Evolutionary conservation across 2,329 filamentous ascomycete species (phyloP).

Genomic region (Cytospora mali): DNA sequence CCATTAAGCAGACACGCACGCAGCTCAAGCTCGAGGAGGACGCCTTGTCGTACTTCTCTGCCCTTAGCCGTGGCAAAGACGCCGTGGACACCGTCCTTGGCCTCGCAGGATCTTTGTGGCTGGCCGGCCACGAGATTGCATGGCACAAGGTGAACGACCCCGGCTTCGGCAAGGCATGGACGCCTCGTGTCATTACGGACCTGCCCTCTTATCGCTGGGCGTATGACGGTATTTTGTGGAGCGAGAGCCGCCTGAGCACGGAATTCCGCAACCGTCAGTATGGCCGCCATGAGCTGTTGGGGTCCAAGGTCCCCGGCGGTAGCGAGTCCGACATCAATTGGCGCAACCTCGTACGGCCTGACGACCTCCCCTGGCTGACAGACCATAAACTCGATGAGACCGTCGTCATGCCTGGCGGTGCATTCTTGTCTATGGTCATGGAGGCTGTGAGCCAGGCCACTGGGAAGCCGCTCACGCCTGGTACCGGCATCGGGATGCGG

Average conservation of each 20-base stretch:
- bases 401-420: conserved; percentile 57
- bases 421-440: conserved; percentile 53
- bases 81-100: neutral
- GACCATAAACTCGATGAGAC: conserved; percentile 61
- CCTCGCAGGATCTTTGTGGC: neutral
- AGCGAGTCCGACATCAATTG: conserved; percentile 50
- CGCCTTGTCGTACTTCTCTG: conserved; percentile 1
- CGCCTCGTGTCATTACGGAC: conserved; percentile 6
- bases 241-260: conserved; percentile 21
- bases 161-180: neutral
- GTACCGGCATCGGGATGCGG: no score
- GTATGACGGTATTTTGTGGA: conserved; percentile 18
- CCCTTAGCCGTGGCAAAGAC: neutral
- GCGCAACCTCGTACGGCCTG: conserved; percentile 49
- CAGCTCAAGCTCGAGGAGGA: neutral
- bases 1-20: conserved; percentile 30
- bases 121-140: conserved; percentile 36
- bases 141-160: conserved; percentile 39
- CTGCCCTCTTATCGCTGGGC: conserved; percentile 25
- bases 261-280: conserved; percentile 30
- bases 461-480: no score
- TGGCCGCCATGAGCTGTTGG: conserved; percentile 36
- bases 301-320: conserved; percentile 43
- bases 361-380: conserved; percentile 58
- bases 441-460: conserved; percentile 48